Conservation (phyloP, 73 alveolate species). For the Blepharisma japonicum region DNA sequence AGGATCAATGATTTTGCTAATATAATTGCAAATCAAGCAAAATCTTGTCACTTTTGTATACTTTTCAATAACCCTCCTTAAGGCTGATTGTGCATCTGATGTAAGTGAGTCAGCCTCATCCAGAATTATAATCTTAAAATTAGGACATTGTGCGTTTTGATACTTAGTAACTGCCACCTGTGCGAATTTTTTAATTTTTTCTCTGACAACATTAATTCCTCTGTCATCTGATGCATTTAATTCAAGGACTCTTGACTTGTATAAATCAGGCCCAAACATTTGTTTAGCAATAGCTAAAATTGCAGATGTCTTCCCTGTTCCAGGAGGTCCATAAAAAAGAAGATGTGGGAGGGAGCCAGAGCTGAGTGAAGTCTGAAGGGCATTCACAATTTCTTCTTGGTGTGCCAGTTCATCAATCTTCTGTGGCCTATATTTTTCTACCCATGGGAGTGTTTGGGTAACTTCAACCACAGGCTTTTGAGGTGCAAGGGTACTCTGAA, state of each 20-base stretch:
- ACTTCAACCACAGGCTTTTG: neutral
- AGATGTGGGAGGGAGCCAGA: constrained; percentile 81
- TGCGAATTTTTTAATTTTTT: constrained; percentile 93
- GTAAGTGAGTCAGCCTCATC: constrained; percentile 99
- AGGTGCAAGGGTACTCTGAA: constrained; percentile 23
- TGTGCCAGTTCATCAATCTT: constrained; percentile 75
- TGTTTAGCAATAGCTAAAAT: constrained; percentile 82
- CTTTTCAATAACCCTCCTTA: constrained; percentile 98
- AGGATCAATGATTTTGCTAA: constrained; percentile 98
- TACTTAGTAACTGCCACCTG: constrained; percentile 56
- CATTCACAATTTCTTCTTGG: constrained; percentile 78
- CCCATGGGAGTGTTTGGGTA: constrained; percentile 46
- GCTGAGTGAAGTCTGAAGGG: constrained; percentile 46
- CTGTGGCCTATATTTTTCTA: constrained; percentile 81
- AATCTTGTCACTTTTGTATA: constrained; percentile 93
- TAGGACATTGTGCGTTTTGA: constrained; percentile 39
- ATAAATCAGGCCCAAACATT: constrained; percentile 81
- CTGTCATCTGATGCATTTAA: constrained; percentile 99
- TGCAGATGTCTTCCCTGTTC: constrained; percentile 97
- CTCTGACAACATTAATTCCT: constrained; percentile 98
- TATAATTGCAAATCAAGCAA: constrained; percentile 98
- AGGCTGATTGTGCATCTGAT: constrained; percentile 97
- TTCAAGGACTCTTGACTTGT: constrained; percentile 93
- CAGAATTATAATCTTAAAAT: constrained; percentile 81
- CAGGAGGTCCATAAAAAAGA: constrained; percentile 87